These are phyloP conservation scores for Starmera stellimalicola DNA, from an alignment of 1,139 yeast genomes.

Conservation along the genomic window DNA sequence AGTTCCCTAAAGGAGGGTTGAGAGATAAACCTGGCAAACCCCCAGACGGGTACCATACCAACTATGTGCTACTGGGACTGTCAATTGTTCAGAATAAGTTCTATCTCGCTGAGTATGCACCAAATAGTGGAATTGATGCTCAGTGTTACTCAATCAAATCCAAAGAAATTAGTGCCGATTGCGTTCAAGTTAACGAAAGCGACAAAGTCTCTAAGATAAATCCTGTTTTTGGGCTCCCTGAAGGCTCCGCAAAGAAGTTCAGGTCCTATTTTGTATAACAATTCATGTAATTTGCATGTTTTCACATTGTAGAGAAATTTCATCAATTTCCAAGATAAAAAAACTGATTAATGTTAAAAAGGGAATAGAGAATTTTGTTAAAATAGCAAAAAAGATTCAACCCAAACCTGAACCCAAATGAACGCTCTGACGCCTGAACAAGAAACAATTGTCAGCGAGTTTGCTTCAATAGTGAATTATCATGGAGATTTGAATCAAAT, in stretches of 20 bases:
- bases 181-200: slow-evolving; percentile 10
- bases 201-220: slow-evolving; percentile 31
- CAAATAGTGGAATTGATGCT: slow-evolving; percentile 13
- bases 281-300: no score
- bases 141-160: slow-evolving; percentile 21
- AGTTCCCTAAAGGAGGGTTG: slow-evolving; percentile 61
- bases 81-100: slow-evolving; percentile 57
- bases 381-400: not conserved
- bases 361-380: no score
- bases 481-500: slow-evolving; percentile 18
- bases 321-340: not conserved
- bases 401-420: slow-evolving; percentile 6
- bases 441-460: slow-evolving; percentile 18
- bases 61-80: slow-evolving; percentile 73
- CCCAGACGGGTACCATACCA: slow-evolving; percentile 87
- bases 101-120: slow-evolving; percentile 19
- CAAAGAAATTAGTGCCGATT: slow-evolving; percentile 8
- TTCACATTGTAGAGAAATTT: not conserved
- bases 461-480: slow-evolving; percentile 20
- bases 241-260: slow-evolving; percentile 10
- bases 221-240: slow-evolving; percentile 62
- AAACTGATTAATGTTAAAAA: not conserved
- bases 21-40: slow-evolving; percentile 78
- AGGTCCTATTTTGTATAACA: not conserved
- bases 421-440: slow-evolving; percentile 19